These are phyloP conservation scores for Adansonia digitata DNA, from an alignment of 345 rosid species.

Conservation along the genomic window DNA sequence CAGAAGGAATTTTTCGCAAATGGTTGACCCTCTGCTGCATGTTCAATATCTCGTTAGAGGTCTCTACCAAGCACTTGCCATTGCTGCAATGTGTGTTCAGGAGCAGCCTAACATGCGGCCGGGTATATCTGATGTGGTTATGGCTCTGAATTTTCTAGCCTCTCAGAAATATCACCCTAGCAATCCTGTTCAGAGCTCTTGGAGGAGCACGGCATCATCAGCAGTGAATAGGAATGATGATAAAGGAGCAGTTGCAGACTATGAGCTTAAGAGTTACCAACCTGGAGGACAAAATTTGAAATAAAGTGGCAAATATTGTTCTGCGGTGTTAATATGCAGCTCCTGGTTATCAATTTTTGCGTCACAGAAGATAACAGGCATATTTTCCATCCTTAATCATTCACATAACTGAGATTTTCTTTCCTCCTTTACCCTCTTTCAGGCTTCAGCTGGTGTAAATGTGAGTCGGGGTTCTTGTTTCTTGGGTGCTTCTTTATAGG, in stretches of 20 bases:
- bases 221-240: conserved; percentile 9
- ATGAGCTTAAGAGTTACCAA: background rate
- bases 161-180: conserved; percentile 48
- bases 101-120: conserved; percentile 86
- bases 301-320: conserved; percentile 11
- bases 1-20: conserved; percentile 54
- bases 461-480: conserved; percentile 31
- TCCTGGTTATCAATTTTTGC: conserved; percentile 38
- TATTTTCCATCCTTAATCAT: background rate
- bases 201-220: conserved; percentile 16
- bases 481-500: conserved; percentile 26
- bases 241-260: conserved; percentile 7
- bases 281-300: background rate
- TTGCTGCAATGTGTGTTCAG: conserved; percentile 92
- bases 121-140: conserved; percentile 62
- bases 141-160: conserved; percentile 71
- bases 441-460: conserved; percentile 35
- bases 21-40: conserved; percentile 75
- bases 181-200: conserved; percentile 24
- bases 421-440: background rate
- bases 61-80: conserved; percentile 80
- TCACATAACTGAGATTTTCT: background rate
- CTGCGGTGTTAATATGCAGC: conserved; percentile 11
- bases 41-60: conserved; percentile 74
- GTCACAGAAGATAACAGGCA: conserved; percentile 24